These are phyloP conservation scores for Boletus barrowsii DNA, from an alignment of 768 basidiomycete species.

Conservation along the genomic window DNA sequence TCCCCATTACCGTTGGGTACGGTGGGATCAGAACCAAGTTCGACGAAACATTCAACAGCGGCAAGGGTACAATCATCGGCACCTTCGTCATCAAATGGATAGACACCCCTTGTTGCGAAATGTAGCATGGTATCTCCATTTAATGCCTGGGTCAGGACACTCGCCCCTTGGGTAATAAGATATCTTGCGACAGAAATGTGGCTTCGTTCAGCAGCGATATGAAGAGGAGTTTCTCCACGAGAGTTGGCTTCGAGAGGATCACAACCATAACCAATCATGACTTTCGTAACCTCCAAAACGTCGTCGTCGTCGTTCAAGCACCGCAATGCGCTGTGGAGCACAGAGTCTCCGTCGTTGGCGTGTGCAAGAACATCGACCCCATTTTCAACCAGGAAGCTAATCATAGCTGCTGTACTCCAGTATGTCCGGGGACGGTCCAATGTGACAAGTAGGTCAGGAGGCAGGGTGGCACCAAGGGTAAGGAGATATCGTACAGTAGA, in stretches of 20 bases:
- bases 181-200: not conserved
- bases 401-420: not conserved
- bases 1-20: not conserved
- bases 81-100: not conserved
- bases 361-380: not conserved
- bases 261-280: not conserved
- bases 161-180: not conserved
- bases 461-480: not conserved
- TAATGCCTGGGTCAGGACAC: not conserved
- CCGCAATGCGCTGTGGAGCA: not conserved
- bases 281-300: not conserved
- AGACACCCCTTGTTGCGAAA: not conserved
- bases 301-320: not conserved
- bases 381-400: not conserved
- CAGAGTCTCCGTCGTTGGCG: not conserved
- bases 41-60: not conserved
- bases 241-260: not conserved
- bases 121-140: not conserved
- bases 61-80: not conserved
- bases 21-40: not conserved
- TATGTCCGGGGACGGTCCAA: no score
- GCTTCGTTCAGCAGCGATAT: not conserved
- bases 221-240: not conserved
- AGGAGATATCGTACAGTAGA: not conserved
- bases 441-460: not conserved